A percentile compares a stretch with the other conserved stretches of the same genome.
Evolutionary conservation across 179 eudicot genomes (phyloP).

Genomic region (Monotropa hypopitys): DNA sequence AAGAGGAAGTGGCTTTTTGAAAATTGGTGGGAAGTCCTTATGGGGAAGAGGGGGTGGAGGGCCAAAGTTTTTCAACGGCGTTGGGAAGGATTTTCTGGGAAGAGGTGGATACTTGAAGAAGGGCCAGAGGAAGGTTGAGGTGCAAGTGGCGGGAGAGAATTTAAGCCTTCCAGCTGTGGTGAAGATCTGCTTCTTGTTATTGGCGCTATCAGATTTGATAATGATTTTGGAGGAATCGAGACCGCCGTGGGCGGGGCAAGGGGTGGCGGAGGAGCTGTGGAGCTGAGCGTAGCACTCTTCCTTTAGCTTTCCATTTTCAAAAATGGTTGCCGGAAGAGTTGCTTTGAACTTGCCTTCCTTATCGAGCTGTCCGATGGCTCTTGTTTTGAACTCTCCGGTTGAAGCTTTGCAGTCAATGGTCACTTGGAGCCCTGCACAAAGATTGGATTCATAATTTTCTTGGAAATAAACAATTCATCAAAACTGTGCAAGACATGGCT

Average conservation of each 20-base stretch:
- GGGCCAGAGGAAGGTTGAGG: constrained; percentile 70
- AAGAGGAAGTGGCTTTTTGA: not conserved
- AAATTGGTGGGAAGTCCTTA: not conserved
- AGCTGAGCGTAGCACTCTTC: constrained; percentile 68
- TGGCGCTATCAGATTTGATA: constrained; percentile 19
- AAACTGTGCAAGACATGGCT: not conserved
- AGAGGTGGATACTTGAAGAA: constrained; percentile 29
- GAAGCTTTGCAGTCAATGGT: constrained; percentile 49
- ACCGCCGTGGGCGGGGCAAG: constrained; percentile 38
- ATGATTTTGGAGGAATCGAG: constrained; percentile 30
- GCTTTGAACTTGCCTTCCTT: constrained; percentile 44
- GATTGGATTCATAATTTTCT: not conserved
- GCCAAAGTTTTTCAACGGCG: not conserved
- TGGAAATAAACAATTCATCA: not conserved
- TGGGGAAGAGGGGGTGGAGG: constrained; percentile 7
- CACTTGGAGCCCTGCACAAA: constrained; percentile 44
- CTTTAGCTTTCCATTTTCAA: constrained; percentile 28
- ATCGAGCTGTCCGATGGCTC: constrained; percentile 44
- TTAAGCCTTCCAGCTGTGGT: constrained; percentile 29
- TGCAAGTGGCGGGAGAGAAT: constrained; percentile 49
- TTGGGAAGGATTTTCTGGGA: not conserved
- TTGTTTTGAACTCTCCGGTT: constrained; percentile 30
- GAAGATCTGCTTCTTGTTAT: constrained; percentile 31
- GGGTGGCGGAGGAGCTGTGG: constrained; percentile 41
- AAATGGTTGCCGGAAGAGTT: constrained; percentile 26